A percentile compares a stretch with the other conserved stretches of the same genome.
phyloP scores from a whole-genome alignment of 371 early-diverging fungal species.

The Actinomucor elegans region DNA sequence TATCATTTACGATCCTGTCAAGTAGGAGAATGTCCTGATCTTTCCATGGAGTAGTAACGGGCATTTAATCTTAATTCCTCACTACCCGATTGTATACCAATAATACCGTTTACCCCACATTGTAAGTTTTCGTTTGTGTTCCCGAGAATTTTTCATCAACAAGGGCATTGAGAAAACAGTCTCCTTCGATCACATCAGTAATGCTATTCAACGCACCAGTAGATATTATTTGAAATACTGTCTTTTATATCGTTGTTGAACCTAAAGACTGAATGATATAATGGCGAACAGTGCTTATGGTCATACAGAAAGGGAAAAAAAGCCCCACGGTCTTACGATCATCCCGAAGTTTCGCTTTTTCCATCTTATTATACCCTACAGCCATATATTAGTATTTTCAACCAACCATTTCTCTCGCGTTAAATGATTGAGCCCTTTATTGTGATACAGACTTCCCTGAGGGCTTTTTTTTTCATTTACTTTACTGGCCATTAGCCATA shows the following conservation, averaged over 20 bases:
- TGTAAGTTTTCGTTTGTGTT: background rate
- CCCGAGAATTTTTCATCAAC: background rate
- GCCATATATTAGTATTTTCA: background rate
- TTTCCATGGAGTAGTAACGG: background rate
- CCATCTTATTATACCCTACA: no score
- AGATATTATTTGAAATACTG: background rate
- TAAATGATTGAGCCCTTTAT: background rate
- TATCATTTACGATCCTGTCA: background rate
- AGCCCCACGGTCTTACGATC: no score
- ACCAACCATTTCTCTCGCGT: background rate
- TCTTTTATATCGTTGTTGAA: background rate
- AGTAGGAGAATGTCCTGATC: background rate
- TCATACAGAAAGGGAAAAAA: no score
- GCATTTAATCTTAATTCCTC: background rate
- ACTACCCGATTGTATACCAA: no score
- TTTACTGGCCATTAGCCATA: background rate
- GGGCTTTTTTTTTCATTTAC: background rate
- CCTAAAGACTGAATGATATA: background rate
- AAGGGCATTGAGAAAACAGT: background rate
- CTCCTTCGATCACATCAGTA: background rate
- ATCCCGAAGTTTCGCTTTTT: no score
- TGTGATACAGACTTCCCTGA: no score
- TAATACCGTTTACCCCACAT: conserved; percentile 2
- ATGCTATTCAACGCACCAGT: background rate
- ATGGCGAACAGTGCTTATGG: no score